phyloP scores from a whole-genome alignment of 2,329 filamentous ascomycete species.

The Pseudogymnoascus sp. region DNA sequence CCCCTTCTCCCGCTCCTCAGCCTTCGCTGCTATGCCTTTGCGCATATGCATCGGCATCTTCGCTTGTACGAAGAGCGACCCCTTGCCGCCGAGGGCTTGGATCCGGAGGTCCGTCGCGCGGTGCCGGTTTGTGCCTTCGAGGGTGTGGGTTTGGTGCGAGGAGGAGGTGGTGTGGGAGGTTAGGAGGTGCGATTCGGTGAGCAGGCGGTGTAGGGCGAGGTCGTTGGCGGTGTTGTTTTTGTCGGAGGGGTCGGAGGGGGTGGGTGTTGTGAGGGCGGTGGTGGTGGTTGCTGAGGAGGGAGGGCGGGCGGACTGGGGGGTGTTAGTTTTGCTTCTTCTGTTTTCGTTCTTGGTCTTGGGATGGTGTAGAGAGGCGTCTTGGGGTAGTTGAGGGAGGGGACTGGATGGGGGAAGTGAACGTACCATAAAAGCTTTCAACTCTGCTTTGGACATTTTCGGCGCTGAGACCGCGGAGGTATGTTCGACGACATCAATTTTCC shows the following conservation, averaged over 20 bases:
- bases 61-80: constrained; percentile 65
- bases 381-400: background rate
- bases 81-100: constrained; percentile 70
- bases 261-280: constrained; percentile 20
- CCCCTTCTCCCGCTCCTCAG: constrained; percentile 56
- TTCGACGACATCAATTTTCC: constrained; percentile 35
- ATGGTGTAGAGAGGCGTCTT: no score
- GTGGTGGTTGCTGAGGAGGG: constrained; percentile 18
- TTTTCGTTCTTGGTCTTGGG: constrained; percentile 9
- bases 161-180: constrained; percentile 41
- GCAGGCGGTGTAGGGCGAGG: constrained; percentile 79
- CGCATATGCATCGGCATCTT: constrained; percentile 86
- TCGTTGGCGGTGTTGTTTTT: constrained; percentile 78
- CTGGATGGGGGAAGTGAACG: background rate
- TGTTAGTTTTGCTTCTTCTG: constrained; percentile 3
- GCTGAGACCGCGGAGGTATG: constrained; percentile 26
- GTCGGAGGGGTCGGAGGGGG: constrained; percentile 45
- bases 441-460: constrained; percentile 51
- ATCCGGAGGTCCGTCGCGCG: constrained; percentile 79
- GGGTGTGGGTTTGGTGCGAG: constrained; percentile 8
- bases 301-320: background rate
- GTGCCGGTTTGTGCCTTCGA: constrained; percentile 61
- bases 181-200: constrained; percentile 87
- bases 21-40: constrained; percentile 72
- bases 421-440: constrained; percentile 75